Evolutionary conservation across 345 rosid genomes (phyloP).

Genomic region (Leavenworthia alabamica): DNA sequence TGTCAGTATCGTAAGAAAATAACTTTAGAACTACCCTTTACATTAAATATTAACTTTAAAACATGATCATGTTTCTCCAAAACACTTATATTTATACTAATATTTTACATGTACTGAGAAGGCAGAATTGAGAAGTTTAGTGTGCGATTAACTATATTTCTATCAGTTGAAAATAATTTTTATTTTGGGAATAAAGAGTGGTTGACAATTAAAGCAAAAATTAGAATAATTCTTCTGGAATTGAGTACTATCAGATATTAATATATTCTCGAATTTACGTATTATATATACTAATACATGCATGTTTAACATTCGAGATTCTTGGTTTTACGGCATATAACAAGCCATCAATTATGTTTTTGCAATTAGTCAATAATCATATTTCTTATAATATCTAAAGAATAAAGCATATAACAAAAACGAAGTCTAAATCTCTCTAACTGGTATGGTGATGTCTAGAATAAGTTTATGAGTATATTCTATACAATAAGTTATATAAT

Average conservation of each 20-base stretch:
- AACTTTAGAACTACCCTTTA: too few species aligned
- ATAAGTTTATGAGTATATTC: conserved; percentile 6
- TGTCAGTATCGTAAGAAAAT: too few species aligned
- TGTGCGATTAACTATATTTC: background rate
- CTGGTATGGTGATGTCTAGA: background rate
- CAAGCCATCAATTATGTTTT: conserved; percentile 3
- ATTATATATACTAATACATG: background rate
- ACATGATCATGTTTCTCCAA: background rate
- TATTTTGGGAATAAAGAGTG: background rate
- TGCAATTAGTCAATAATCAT: background rate
- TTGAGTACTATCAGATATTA: background rate
- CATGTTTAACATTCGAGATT: conserved; percentile 11
- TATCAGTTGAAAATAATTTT: background rate
- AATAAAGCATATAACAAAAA: background rate
- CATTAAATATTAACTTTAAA: too few species aligned
- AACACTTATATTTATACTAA: background rate
- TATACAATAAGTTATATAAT: background rate
- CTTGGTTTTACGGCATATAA: conserved; percentile 8
- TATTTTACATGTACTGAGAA: background rate
- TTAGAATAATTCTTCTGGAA: background rate
- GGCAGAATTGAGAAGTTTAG: background rate
- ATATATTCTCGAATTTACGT: background rate
- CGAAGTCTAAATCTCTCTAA: background rate
- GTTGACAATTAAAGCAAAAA: conserved; percentile 17
- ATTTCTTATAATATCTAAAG: background rate